Conservation (phyloP, 129 eudicot genomes). For the Oenanthe sinensis region DNA sequence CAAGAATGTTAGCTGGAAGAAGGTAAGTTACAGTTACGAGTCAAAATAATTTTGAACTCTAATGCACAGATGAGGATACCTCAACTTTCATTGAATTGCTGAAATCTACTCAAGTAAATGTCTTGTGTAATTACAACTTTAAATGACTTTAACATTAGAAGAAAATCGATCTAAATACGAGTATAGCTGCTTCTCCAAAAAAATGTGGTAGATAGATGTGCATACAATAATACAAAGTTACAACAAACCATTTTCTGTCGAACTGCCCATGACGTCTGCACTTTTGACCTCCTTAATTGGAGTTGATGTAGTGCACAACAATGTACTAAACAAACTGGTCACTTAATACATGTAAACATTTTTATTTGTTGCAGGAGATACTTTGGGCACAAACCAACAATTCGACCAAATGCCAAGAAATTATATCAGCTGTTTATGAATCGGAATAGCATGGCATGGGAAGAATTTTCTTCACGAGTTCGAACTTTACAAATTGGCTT, state of each 20-base stretch:
- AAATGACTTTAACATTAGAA: background rate
- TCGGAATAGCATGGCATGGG: conserved; percentile 52
- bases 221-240: background rate
- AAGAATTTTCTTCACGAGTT: conserved; percentile 40
- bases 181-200: background rate
- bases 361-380: conserved; percentile 47
- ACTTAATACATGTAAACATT: background rate
- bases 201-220: background rate
- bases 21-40: conserved; percentile 28
- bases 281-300: background rate
- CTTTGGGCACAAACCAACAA: conserved; percentile 74
- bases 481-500: conserved; percentile 47
- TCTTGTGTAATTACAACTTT: background rate
- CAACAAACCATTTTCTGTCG: background rate
- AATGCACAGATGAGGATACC: background rate
- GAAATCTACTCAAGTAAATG: background rate
- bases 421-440: conserved; percentile 42
- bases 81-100: background rate
- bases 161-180: background rate
- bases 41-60: background rate
- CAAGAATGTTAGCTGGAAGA: conserved; percentile 70
- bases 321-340: background rate
- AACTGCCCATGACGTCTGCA: background rate
- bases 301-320: background rate
- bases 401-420: conserved; percentile 68